Percentiles rank a stretch among this genome's conserved stretches.
These are phyloP conservation scores for Arthrobotrys conoides DNA, from an alignment of 2,329 filamentous ascomycete genomes.

Conservation along the genomic window DNA sequence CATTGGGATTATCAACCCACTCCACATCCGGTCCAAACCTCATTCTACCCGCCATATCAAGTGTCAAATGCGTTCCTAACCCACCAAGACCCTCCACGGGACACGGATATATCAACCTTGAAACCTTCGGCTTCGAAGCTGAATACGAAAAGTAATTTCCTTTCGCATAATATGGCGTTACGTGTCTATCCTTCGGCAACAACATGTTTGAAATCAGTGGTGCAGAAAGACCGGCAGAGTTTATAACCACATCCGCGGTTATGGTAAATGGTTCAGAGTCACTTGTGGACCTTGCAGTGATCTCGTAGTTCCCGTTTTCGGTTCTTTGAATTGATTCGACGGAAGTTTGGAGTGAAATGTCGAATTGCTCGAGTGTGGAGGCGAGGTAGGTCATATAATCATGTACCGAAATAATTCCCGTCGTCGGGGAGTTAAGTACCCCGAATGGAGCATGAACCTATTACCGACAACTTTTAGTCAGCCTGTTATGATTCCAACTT, in stretches of 20 bases:
- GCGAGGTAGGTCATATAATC: conserved; percentile 84
- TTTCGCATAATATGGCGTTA: conserved; percentile 84
- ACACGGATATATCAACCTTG: conserved; percentile 87
- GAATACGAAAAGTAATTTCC: conserved; percentile 94
- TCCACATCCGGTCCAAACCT: conserved; percentile 96
- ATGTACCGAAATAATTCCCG: conserved; percentile 92
- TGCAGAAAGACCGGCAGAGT: conserved; percentile 86
- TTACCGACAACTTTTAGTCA: not conserved
- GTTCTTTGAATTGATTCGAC: conserved; percentile 75
- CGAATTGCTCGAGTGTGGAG: conserved; percentile 80
- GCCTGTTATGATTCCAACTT: too few species aligned
- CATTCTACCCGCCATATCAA: conserved; percentile 86
- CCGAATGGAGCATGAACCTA: conserved; percentile 68
- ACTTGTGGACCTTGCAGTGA: conserved; percentile 68
- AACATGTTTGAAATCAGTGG: conserved; percentile 86
- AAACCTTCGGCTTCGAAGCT: conserved; percentile 75
- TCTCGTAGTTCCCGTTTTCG: conserved; percentile 75
- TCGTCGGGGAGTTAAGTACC: conserved; percentile 85
- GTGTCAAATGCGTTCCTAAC: conserved; percentile 90
- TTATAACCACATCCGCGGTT: conserved; percentile 83
- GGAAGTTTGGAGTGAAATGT: conserved; percentile 73
- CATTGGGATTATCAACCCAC: conserved; percentile 81
- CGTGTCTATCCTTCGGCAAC: conserved; percentile 73
- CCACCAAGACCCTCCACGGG: conserved; percentile 85
- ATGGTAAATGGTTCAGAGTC: conserved; percentile 68